Percentiles rank a stretch among this genome's conserved stretches.
These are phyloP conservation scores for Bipolaris victoriae DNA, from an alignment of 2,329 filamentous ascomycete species.

Conservation along the genomic window DNA sequence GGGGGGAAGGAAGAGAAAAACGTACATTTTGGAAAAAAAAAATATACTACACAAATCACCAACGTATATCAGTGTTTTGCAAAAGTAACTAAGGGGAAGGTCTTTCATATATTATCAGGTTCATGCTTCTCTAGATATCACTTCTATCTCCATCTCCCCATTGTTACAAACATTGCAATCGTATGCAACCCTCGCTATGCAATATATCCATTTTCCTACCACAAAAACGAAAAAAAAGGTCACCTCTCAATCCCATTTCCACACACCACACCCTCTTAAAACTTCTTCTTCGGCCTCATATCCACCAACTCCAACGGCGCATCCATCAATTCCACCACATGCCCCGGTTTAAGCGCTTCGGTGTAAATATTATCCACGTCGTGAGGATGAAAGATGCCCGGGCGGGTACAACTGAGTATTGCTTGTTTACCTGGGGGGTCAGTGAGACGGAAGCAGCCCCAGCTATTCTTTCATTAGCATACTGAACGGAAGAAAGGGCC, in stretches of 20 bases:
- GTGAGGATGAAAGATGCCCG: slow-evolving; percentile 84
- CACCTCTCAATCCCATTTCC: too few relatives aligned
- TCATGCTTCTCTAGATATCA: too few relatives aligned
- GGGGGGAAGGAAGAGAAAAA: too few relatives aligned
- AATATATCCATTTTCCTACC: neutral
- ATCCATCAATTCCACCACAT: slow-evolving; percentile 64
- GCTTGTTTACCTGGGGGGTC: slow-evolving; percentile 88
- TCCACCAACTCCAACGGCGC: slow-evolving; percentile 70
- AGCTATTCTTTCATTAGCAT: slow-evolving; percentile 58
- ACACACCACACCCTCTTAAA: slow-evolving; percentile 1
- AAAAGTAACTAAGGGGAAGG: too few relatives aligned
- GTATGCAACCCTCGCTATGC: slow-evolving; percentile 5
- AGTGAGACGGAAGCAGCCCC: slow-evolving; percentile 90
- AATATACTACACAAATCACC: too few relatives aligned
- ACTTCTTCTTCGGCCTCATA: slow-evolving; percentile 51
- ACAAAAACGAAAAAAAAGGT: neutral
- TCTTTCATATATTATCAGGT: too few relatives aligned
- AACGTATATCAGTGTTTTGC: too few relatives aligned
- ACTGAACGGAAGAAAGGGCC: too few relatives aligned
- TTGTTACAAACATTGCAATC: too few relatives aligned
- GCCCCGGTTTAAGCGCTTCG: slow-evolving; percentile 65
- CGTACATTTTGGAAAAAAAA: too few relatives aligned
- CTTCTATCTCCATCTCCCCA: too few relatives aligned
- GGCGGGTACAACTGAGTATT: slow-evolving; percentile 79
- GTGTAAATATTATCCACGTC: slow-evolving; percentile 76